Evolutionary conservation across 179 eudicot genomes (phyloP), one percentile per base, ranked within the genome.

Genomic region (Silene vulgaris): DNA sequence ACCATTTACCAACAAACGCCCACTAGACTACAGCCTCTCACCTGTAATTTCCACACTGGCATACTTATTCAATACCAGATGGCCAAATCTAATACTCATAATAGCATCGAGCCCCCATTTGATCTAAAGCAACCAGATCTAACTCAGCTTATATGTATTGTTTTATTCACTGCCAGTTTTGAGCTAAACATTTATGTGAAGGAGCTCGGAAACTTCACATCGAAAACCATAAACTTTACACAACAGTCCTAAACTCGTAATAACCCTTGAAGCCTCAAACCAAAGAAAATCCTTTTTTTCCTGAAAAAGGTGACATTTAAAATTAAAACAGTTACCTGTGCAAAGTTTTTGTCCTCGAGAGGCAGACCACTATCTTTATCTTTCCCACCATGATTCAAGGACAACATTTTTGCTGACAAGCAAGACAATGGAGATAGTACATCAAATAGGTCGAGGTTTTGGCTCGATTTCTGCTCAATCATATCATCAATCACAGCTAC

Each of bases 401-500:
- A 72, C 73, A 83, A 75, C 73, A 93, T 73, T 70, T 85, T 80
- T 77, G 76, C 71, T 63, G 88, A 73, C 81, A 95, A 80, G 82
- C 82, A 79, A 68, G 80, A 73, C 43, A 88, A 77, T 72, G 90
- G 84, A 80, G 76, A 75, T 16, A 95, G 80, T 72, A 87, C 72
- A 84, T 84, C 87, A 68, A 83, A 73, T 74, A 84, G 85, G 1
- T 84, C 84, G 50, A 87, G 82, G 77, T 83, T 89, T 65, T 84
- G 79, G 74, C 85, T 80, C 72, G 84, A 73, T 72, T 80, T 83
- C 74, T 74, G 80, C 76, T 88, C 89, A 56, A 87, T 79, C 76
- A 85, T 75, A 35, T 84, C 84, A 74, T 77, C 84, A 81, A 95
- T 80, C 80, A 85, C 80, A 21, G 71, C 62, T 79, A 95, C 88